Evolutionary conservation across 805 yeast genomes (phyloP), one percentile per base, ranked within the genome.

Genomic region (Tetrapisispora namnaoensis): DNA sequence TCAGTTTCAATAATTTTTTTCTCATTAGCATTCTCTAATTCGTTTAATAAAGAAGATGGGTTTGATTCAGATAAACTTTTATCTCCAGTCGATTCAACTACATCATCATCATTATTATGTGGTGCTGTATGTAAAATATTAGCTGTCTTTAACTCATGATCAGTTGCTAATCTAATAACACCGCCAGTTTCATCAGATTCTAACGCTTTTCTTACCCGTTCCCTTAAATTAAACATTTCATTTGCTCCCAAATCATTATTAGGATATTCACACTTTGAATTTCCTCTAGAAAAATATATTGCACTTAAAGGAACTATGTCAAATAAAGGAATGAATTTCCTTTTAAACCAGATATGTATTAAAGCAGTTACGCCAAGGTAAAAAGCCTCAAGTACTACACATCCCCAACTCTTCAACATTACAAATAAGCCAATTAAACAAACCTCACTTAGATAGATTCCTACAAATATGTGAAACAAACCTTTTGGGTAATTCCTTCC

Each of bases 351-450:
- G 30, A 84, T 51, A 60, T 84, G 91, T 30, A 76, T 69, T 20
- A 67, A 62, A 28, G 77, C 82, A 14, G 91, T 82, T 41, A 69
- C 76, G n/a, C 62, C 78, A 16, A 83, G 55, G 52, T 75, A 65
- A n/a, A 79, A 73, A 48, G 71, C 83, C 65, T 84, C 90, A 49
- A 86, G 69, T 2, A 72, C 93, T 54, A 84, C 79, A 56, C 83
- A 79, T 21, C 84, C 87, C 91, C 91, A 86, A 54, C 83, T 74
- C 70, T 86, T 83, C 42, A 79, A 77, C 79, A 83, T 80, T 37
- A 85, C 83, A 60, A 85, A 85, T 61, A 86, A 70, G 37, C 85
- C 91, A 50, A 79, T 65, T 49, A 84, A 67, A 65, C 86, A 80
- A 41, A 83, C 68, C 65, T 86, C 87, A 41, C 82, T 83, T 52